Percentiles rank a stretch among this genome's conserved stretches.
phyloP scores from a whole-genome alignment of 164 flowering plant genomes.

The Kalanchoe fedtschenkoi region DNA sequence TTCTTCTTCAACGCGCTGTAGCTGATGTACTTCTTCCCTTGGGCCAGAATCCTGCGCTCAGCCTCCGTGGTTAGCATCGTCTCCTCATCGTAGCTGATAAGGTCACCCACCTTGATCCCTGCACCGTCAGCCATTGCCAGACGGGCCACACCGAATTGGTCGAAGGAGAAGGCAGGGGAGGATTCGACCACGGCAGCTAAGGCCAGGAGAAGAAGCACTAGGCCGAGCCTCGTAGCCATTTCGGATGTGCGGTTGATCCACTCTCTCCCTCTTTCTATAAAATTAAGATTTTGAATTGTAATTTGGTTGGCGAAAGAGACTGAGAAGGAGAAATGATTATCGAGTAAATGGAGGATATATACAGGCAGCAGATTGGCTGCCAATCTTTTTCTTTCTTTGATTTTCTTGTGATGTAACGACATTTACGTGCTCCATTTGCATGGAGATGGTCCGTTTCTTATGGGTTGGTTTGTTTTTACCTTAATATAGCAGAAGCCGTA shows the following conservation, averaged over 20 bases:
- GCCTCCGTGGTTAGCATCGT: not conserved
- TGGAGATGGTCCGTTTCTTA: constrained; percentile 8
- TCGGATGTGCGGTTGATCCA: too few species aligned
- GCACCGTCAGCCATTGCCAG: not conserved
- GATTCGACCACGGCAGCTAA: constrained; percentile 6
- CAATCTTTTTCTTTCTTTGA: too few species aligned
- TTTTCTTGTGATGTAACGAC: constrained; percentile 7
- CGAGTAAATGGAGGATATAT: not conserved
- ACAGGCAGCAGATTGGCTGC: not conserved
- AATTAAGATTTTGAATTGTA: too few species aligned
- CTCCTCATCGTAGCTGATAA: not conserved
- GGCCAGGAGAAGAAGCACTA: constrained; percentile 11
- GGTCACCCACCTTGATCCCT: not conserved
- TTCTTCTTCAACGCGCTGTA: not conserved
- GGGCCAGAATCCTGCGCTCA: not conserved
- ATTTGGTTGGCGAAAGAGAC: too few species aligned
- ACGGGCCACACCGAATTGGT: not conserved
- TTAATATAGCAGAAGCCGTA: too few species aligned
- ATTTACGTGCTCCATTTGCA: not conserved
- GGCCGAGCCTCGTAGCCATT: constrained; percentile 6
- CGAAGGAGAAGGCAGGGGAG: not conserved
- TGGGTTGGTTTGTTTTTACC: not conserved
- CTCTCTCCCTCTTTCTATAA: too few species aligned
- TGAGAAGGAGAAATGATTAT: too few species aligned
- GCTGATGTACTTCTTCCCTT: not conserved